phyloP scores from a whole-genome alignment of 148 eudicot genomes.

The Silene conica region DNA sequence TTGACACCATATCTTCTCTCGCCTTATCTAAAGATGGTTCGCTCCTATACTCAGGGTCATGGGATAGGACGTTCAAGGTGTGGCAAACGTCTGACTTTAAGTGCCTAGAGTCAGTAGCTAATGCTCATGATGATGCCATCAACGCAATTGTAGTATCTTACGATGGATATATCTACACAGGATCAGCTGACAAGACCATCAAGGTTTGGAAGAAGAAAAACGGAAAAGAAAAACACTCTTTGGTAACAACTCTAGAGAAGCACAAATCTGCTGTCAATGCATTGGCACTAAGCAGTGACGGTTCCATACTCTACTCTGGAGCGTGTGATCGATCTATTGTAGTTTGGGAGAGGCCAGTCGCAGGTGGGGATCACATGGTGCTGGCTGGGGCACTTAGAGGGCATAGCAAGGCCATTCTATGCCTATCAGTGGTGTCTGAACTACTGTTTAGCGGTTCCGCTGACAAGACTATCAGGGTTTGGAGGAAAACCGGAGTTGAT shows the following conservation, averaged over 20 bases:
- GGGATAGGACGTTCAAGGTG: slow-evolving; percentile 77
- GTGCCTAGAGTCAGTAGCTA: slow-evolving; percentile 61
- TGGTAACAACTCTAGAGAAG: slow-evolving; percentile 44
- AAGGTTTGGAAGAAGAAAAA: slow-evolving; percentile 49
- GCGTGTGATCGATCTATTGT: slow-evolving; percentile 75
- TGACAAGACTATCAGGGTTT: slow-evolving; percentile 67
- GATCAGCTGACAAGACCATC: slow-evolving; percentile 76
- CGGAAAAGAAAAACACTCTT: slow-evolving; percentile 35
- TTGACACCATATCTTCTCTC: slow-evolving; percentile 68
- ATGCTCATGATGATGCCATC: slow-evolving; percentile 89
- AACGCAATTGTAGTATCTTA: slow-evolving; percentile 50
- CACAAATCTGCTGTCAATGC: slow-evolving; percentile 82
- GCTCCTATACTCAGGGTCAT: slow-evolving; percentile 63
- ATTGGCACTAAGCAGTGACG: slow-evolving; percentile 55
- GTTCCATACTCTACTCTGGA: slow-evolving; percentile 61
- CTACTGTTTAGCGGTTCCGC: slow-evolving; percentile 81
- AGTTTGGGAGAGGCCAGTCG: slow-evolving; percentile 59
- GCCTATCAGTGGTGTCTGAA: slow-evolving; percentile 53
- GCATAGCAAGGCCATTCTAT: slow-evolving; percentile 69
- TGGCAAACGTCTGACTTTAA: slow-evolving; percentile 61
- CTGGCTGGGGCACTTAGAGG: slow-evolving; percentile 76
- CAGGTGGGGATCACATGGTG: slow-evolving; percentile 33
- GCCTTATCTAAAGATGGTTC: slow-evolving; percentile 52
- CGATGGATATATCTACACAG: slow-evolving; percentile 64
- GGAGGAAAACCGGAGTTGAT: slow-evolving; percentile 51